These are phyloP conservation scores for Fagus sylvatica DNA, from an alignment of 306 rosid species.

Conservation along the genomic window DNA sequence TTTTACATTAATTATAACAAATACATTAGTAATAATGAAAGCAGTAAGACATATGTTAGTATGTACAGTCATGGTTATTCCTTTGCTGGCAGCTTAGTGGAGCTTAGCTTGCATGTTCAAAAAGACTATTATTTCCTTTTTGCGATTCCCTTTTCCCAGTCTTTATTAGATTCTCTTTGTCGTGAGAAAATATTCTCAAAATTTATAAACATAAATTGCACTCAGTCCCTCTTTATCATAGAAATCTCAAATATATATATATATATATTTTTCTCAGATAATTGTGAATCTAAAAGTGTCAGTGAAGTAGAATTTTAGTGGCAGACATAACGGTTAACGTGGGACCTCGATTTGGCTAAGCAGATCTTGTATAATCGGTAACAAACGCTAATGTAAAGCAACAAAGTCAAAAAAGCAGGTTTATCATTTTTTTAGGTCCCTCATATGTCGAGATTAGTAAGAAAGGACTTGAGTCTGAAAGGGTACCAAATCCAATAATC, in stretches of 20 bases:
- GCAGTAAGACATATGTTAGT: no score
- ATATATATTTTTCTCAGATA: background rate
- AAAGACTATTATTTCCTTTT: no score
- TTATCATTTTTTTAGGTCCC: background rate
- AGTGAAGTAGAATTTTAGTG: background rate
- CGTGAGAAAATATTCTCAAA: background rate
- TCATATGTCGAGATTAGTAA: background rate
- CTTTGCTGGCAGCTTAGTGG: no score
- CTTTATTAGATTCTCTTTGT: no score
- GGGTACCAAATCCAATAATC: background rate
- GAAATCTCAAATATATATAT: background rate
- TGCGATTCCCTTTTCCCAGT: no score
- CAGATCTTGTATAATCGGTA: background rate
- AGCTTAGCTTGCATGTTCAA: no score
- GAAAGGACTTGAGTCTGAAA: background rate
- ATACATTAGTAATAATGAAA: no score
- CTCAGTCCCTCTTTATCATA: background rate
- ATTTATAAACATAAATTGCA: background rate
- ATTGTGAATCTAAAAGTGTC: background rate
- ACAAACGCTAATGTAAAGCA: background rate
- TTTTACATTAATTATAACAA: no score
- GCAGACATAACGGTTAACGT: constrained; percentile 22
- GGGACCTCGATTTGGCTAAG: constrained; percentile 17
- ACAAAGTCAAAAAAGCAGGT: constrained; percentile 14
- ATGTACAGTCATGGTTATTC: no score